Conservation (phyloP, 2,329 filamentous ascomycete species). For the Ilyonectria destructans region DNA sequence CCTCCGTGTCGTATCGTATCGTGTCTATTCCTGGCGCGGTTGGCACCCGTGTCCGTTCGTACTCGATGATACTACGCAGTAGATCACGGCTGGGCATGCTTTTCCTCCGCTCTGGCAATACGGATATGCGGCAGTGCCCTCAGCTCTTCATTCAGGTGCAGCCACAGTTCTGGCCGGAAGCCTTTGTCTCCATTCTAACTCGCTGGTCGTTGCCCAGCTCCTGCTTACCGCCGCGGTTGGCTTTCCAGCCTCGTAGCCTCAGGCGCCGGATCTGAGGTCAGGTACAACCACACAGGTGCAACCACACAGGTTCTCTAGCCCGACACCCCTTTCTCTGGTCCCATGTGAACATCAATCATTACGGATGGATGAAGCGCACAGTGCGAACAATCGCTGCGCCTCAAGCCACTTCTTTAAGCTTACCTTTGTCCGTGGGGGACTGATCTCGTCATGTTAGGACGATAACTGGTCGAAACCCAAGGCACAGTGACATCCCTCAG, state of each 20-base stretch:
- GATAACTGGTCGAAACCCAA: neutral
- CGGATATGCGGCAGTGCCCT: neutral
- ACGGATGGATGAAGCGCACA: neutral
- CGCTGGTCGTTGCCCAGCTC: neutral
- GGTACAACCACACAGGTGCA: slow-evolving; percentile 41
- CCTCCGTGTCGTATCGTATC: slow-evolving; percentile 23
- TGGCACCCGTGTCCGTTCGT: slow-evolving; percentile 23
- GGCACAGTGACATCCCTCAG: neutral
- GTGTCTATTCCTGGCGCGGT: slow-evolving; percentile 21
- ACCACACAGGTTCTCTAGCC: slow-evolving; percentile 31
- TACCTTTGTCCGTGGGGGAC: neutral
- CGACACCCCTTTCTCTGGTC: slow-evolving; percentile 12
- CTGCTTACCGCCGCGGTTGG: slow-evolving; percentile 14
- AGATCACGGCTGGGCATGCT: slow-evolving; percentile 1
- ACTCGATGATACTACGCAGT: slow-evolving; percentile 28
- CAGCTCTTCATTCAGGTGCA: neutral
- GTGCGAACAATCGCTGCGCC: neutral
- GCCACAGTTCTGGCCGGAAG: neutral
- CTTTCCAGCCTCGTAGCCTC: slow-evolving; percentile 28
- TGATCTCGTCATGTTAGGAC: neutral
- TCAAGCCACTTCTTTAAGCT: slow-evolving; percentile 1
- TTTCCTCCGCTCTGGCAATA: neutral
- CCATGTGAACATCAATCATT: neutral
- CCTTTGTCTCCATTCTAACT: neutral
- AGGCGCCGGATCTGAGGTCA: slow-evolving; percentile 24